Conservation (phyloP, 2,329 filamentous ascomycete species). For the Fusarium pininemorale region DNA sequence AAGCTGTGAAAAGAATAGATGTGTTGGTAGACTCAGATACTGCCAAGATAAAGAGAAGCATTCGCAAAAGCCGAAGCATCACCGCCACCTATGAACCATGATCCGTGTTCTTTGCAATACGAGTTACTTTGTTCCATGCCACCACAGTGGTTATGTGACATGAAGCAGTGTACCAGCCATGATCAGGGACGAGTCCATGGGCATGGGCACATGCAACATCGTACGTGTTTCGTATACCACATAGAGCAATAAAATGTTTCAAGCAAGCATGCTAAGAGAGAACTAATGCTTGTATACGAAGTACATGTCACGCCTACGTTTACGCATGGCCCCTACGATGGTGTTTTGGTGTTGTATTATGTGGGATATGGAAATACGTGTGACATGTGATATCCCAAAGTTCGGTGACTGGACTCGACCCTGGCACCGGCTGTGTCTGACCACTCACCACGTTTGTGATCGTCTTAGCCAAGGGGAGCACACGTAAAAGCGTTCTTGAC, state of each 20-base stretch:
- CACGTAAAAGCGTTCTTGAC: conserved; percentile 26
- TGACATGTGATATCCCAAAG: conserved; percentile 29
- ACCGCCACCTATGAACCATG: neutral
- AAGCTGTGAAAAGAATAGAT: conserved; percentile 30
- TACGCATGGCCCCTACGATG: conserved; percentile 37
- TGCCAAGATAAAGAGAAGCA: neutral
- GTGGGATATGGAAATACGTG: conserved; percentile 28
- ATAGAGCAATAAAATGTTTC: no score
- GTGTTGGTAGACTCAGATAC: neutral
- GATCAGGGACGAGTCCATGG: neutral
- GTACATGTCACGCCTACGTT: conserved; percentile 35
- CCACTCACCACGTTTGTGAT: neutral
- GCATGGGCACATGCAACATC: neutral
- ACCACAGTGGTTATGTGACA: neutral
- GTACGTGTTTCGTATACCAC: neutral
- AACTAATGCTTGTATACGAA: neutral
- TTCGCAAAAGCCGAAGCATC: neutral
- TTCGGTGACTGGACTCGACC: neutral
- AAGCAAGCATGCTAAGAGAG: neutral
- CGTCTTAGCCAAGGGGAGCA: conserved; percentile 15
- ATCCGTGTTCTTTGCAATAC: neutral
- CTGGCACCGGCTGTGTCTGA: neutral
- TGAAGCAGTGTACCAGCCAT: neutral
- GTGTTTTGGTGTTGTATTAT: conserved; percentile 34
- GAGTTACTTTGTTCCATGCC: no score